Conservation (phyloP, 2,329 filamentous ascomycete species). For the Nothopassalora personata region DNA sequence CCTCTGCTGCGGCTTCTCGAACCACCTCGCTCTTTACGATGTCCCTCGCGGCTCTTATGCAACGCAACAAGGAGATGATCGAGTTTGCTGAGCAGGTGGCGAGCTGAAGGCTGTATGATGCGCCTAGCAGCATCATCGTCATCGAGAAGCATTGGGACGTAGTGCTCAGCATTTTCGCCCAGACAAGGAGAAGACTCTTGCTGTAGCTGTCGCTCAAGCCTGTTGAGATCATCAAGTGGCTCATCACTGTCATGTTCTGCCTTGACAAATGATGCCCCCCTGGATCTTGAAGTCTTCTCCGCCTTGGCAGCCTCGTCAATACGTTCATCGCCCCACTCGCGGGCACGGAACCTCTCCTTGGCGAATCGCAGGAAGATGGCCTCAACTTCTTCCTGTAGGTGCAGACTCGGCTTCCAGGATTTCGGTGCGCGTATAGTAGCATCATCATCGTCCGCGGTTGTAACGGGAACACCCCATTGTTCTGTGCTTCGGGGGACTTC, state of each 20-base stretch:
- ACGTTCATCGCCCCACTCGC: constrained; percentile 1
- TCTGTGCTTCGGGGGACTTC: constrained; percentile 58
- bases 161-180: constrained; percentile 13
- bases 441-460: constrained; percentile 8
- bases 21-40: constrained; percentile 13
- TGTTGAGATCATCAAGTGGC: neutral
- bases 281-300: neutral
- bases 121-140: constrained; percentile 64
- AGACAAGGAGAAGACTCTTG: neutral
- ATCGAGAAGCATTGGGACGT: constrained; percentile 54
- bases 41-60: constrained; percentile 48
- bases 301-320: neutral
- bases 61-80: constrained; percentile 66
- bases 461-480: constrained; percentile 37
- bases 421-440: constrained; percentile 15
- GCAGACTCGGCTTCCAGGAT: constrained; percentile 49
- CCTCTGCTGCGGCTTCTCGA: neutral
- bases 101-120: constrained; percentile 62
- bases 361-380: constrained; percentile 62
- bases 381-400: constrained; percentile 65
- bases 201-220: neutral
- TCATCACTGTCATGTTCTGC: neutral
- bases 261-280: neutral
- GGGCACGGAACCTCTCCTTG: constrained; percentile 49
- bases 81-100: constrained; percentile 64